These are phyloP conservation scores for Candida frijolesensis DNA, from an alignment of 1,139 yeast species.

Conservation along the genomic window DNA sequence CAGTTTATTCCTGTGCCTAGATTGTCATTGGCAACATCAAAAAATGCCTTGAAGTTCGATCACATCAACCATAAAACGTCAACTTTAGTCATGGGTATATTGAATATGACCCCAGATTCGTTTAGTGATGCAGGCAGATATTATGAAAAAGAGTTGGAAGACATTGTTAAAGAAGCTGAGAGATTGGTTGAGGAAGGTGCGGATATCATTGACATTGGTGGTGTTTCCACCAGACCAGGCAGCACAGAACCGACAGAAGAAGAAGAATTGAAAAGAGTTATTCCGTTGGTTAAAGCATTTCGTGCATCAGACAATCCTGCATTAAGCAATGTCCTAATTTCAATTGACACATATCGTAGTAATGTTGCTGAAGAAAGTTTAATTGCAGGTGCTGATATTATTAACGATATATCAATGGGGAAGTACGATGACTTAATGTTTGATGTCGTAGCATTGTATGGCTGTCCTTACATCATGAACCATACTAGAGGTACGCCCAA, in stretches of 20 bases:
- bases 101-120: constrained; percentile 92
- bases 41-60: constrained; percentile 42
- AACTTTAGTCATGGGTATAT: constrained; percentile 77
- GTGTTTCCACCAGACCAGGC: constrained; percentile 90
- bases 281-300: constrained; percentile 69
- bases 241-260: constrained; percentile 57
- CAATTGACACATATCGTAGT: constrained; percentile 84
- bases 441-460: constrained; percentile 62
- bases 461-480: constrained; percentile 78
- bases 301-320: constrained; percentile 35
- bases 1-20: constrained; percentile 50
- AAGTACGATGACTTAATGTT: constrained; percentile 65
- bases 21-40: constrained; percentile 14
- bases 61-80: constrained; percentile 31
- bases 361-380: constrained; percentile 72
- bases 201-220: constrained; percentile 84
- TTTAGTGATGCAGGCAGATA: constrained; percentile 86
- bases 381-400: constrained; percentile 81
- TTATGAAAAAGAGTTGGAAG: constrained; percentile 26
- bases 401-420: constrained; percentile 92
- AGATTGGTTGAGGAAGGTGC: constrained; percentile 58
- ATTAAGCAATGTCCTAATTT: constrained; percentile 54
- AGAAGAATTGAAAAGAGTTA: constrained; percentile 66
- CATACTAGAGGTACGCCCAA: constrained; percentile 85
- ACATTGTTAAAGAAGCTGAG: constrained; percentile 39